Base-by-base conservation (phyloP, 2,329 filamentous ascomycete species). In the Fusarium bulbicola region DNA sequence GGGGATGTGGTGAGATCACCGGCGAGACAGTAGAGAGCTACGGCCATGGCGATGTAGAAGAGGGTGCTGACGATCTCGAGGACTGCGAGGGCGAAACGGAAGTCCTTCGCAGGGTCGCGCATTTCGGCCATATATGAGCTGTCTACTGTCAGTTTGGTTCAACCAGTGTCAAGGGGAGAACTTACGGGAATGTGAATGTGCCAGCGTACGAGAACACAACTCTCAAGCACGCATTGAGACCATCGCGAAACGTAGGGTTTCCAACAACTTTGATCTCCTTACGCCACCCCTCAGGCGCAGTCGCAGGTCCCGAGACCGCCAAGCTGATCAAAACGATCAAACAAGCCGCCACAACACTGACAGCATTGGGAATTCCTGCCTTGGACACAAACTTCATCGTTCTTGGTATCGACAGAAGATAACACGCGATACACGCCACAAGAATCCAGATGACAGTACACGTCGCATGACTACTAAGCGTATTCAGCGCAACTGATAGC, bases 131-230 rank as follows among this genome's bases (percentile, higher is more conserved):
- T 78, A 8, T 79, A 78, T 2, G 63, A 66, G 5, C 64, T 67
- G 1, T 30, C 5, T 1, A 14, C 0, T 2, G 3, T 67, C 8
- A 67, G 62, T 4, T 12, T 13, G 1, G 9, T 3, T 9, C 7
- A 7, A 7, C 5, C 0, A 0, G 5, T 4, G 1, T 7, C 16
- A 0, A 6, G 24, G 4, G 1, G 0, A 14, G 2, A 37, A 62
- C 65, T 62, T 43, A 68, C 65, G 82, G 72, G 26, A 77, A 77
- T 7, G 75, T 76, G 3, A 73, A 75, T 32, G 78, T 77, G 6
- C 76, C 78, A 1, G 77, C 79, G 24, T 78, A 79, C 2, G 77
- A 76, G 21, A 75, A 79, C 0, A 74, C 66, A 5, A 79, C 69
- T 9, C 74, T 53, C 21, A 78, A 46, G 7, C 74, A 77, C 2